A percentile compares a stretch with the other conserved stretches of the same genome.
Evolutionary conservation across 257 asterid species (phyloP).

Genomic region (Osmanthus fragrans): DNA sequence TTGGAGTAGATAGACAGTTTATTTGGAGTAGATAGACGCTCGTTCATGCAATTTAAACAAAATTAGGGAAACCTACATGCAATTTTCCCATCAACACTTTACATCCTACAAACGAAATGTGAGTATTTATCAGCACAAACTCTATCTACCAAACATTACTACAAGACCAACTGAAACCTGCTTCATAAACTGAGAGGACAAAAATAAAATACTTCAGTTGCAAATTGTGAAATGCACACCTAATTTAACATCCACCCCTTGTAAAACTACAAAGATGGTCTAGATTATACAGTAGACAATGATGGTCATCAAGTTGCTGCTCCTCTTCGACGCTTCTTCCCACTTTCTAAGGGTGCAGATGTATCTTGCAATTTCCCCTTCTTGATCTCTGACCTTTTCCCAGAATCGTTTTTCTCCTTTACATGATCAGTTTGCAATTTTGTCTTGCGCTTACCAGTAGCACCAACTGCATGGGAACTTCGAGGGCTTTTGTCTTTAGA

Average conservation of each 20-base stretch:
- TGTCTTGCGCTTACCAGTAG: slow-evolving; percentile 16
- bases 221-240: slow-evolving; percentile 12
- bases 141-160: background rate
- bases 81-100: background rate
- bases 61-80: background rate
- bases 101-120: background rate
- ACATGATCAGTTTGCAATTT: slow-evolving; percentile 35
- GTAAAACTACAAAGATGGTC: background rate
- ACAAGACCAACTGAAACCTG: background rate
- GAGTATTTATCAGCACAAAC: background rate
- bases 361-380: slow-evolving; percentile 45
- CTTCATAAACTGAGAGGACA: background rate
- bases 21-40: too few relatives aligned
- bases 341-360: slow-evolving; percentile 47
- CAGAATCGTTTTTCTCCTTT: slow-evolving; percentile 45
- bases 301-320: slow-evolving; percentile 13
- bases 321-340: slow-evolving; percentile 59
- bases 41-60: background rate
- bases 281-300: slow-evolving; percentile 12
- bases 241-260: slow-evolving; percentile 26
- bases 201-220: background rate
- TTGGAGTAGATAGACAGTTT: too few relatives aligned
- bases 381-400: slow-evolving; percentile 36
- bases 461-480: background rate
- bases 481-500: slow-evolving; percentile 42